Evolutionary conservation across 2,329 filamentous ascomycete genomes (phyloP).

Genomic region (Pseudocercospora crystallina): DNA sequence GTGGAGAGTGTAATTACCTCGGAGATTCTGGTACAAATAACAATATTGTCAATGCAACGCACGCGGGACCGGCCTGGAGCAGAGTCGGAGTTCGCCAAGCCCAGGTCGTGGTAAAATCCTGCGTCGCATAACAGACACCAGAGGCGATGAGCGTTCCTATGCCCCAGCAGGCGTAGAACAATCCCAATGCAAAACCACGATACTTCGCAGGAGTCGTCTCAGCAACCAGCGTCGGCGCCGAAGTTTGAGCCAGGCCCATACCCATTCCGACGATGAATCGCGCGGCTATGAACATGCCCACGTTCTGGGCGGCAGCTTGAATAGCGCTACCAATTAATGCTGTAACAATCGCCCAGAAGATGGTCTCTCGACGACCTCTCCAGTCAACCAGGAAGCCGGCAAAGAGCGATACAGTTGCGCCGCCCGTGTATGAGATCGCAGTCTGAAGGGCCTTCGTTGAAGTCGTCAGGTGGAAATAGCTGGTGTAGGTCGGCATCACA

Average conservation of each 20-base stretch:
- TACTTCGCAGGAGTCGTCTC: conserved; percentile 1
- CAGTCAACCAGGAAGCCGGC: conserved; percentile 1
- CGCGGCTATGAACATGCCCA: conserved; percentile 67
- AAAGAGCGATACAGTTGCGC: background rate
- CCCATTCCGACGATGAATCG: conserved; percentile 61
- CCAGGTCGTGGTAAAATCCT: background rate
- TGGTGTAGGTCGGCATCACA: conserved; percentile 5
- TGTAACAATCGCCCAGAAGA: background rate
- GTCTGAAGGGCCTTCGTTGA: conserved; percentile 49
- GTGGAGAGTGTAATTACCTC: background rate
- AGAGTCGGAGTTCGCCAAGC: conserved; percentile 1
- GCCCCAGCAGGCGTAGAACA: conserved; percentile 7
- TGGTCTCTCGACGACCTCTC: background rate
- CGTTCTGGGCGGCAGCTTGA: conserved; percentile 60
- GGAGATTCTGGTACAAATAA: conserved; percentile 3
- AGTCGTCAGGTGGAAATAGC: conserved; percentile 40
- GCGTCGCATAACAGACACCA: conserved; percentile 1
- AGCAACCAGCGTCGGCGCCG: background rate
- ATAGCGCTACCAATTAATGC: conserved; percentile 56
- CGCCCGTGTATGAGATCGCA: background rate
- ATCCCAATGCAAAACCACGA: conserved; percentile 3
- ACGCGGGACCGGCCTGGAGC: background rate
- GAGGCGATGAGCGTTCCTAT: conserved; percentile 1
- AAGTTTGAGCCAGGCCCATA: conserved; percentile 3
- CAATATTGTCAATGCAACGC: background rate